These are phyloP conservation scores for Teratosphaeria pseudoeucalypti DNA, from an alignment of 2,329 filamentous ascomycete species.

Conservation along the genomic window DNA sequence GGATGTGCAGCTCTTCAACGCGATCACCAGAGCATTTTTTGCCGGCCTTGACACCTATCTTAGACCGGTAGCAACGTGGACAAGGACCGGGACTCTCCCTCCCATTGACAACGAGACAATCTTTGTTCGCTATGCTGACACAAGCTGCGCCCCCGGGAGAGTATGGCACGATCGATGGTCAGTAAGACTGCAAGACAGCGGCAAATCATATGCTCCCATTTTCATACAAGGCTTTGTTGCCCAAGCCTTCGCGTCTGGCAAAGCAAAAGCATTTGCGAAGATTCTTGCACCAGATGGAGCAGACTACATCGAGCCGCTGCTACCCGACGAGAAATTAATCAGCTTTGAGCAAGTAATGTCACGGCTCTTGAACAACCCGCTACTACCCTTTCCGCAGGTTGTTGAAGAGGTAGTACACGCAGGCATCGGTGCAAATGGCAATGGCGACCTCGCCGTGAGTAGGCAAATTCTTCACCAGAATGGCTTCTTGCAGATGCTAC, in stretches of 20 bases:
- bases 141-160: slow-evolving; percentile 47
- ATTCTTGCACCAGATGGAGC: slow-evolving; percentile 45
- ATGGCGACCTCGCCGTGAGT: slow-evolving; percentile 57
- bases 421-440: slow-evolving; percentile 68
- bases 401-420: slow-evolving; percentile 60
- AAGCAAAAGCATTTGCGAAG: slow-evolving; percentile 76
- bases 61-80: slow-evolving; percentile 70
- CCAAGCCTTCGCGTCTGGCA: slow-evolving; percentile 77
- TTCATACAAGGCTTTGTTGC: slow-evolving; percentile 61
- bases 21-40: slow-evolving; percentile 61
- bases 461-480: slow-evolving; percentile 58
- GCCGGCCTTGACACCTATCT: slow-evolving; percentile 75
- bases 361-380: background rate
- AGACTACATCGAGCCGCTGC: background rate
- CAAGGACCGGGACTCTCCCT: slow-evolving; percentile 64
- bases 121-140: slow-evolving; percentile 55
- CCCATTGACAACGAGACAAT: slow-evolving; percentile 52
- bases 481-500: slow-evolving; percentile 54
- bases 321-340: background rate
- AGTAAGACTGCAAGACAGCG: slow-evolving; percentile 51
- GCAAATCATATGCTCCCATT: slow-evolving; percentile 55
- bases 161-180: slow-evolving; percentile 70
- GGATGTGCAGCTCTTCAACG: slow-evolving; percentile 50
- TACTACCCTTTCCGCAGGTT: slow-evolving; percentile 58
- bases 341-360: background rate